Evolutionary conservation across 441 rosid species (phyloP).

Genomic region (Macaranga tanarius): DNA sequence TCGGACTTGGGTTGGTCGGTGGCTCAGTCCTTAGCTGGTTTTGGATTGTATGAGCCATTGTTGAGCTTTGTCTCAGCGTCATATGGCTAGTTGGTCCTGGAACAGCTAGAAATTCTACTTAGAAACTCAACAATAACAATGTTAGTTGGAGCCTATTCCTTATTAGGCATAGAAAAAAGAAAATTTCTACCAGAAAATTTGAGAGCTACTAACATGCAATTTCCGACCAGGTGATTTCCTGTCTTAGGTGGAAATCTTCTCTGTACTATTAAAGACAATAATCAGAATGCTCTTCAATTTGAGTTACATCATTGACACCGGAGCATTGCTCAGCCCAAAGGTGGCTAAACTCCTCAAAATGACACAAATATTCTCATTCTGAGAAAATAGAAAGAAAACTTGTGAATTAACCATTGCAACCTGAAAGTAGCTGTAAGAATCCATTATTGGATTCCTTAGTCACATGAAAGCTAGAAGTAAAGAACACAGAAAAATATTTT

Average conservation of each 20-base stretch:
- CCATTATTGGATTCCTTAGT: not conserved
- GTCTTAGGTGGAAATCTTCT: not conserved
- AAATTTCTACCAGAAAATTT: not conserved
- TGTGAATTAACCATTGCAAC: not conserved
- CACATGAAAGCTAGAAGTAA: not conserved
- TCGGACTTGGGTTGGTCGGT: constrained; percentile 68
- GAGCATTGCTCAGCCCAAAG: not conserved
- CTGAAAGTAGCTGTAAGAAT: not conserved
- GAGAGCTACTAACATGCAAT: constrained; percentile 4
- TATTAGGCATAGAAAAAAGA: not conserved
- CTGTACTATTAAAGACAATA: not conserved
- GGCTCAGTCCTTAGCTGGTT: constrained; percentile 86
- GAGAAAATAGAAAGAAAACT: not conserved
- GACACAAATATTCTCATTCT: not conserved
- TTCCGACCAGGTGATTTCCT: not conserved
- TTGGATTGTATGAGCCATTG: constrained; percentile 53
- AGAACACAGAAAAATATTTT: not conserved
- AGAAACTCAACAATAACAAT: constrained; percentile 18
- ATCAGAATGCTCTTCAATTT: not conserved
- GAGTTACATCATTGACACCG: not conserved
- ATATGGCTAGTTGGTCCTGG: constrained; percentile 11
- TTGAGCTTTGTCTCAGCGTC: not conserved
- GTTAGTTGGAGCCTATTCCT: not conserved
- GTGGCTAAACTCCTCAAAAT: no score
- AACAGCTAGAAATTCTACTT: constrained; percentile 5